Evolutionary conservation across 352 stramenopile species (phyloP), one percentile per base, ranked within the genome.

Genomic region (Phytophthora ohioensis): DNA sequence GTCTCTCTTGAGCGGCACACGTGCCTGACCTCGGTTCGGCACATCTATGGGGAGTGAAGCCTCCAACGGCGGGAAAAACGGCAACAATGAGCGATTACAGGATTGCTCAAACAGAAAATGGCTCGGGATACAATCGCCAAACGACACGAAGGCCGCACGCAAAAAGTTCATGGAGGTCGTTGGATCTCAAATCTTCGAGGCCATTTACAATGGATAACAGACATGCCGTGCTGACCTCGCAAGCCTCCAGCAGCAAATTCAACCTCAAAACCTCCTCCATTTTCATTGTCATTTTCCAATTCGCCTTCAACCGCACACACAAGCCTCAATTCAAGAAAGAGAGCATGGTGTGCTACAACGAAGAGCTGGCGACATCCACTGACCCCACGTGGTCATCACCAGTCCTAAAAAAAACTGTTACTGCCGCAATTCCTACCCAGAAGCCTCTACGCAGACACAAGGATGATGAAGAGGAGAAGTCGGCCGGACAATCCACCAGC

Each of bases 61-160:
- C 66, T 73, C 17, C 66, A 73, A 69, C 66, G 51, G 58, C 66
- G 66, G 65, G 59, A 73, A 69, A 73, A 69, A n/a, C 11, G 34
- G 13, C 39, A 34, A 53, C n/a, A 27, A 69, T 73, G 34, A 30
- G 5, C n/a, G 13, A 69, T 73, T 9, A 13, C 43, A 73, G 58
- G 56, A 31, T 54, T 41, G 30, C 39, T 32, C 52, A 57, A 64
- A 69, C 65, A 69, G 58, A 15, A 58, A 54, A 59, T 69, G 66
- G 58, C 49, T 69, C 43, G 21, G 34, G 39, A 66, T 49, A 21
- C 38, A 30, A 60, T 38, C 46, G 3, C 30, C 27, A 45, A 42
- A 11, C 35, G 52, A 36, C 35, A 58, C 52, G 11, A 27, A 35
- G 5, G 27, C 4, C 11, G 47, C 34, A n/a, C 35, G 5, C 43